phyloP scores from a whole-genome alignment of 2,329 filamentous ascomycete genomes.

The Pseudogymnoascus sp. region DNA sequence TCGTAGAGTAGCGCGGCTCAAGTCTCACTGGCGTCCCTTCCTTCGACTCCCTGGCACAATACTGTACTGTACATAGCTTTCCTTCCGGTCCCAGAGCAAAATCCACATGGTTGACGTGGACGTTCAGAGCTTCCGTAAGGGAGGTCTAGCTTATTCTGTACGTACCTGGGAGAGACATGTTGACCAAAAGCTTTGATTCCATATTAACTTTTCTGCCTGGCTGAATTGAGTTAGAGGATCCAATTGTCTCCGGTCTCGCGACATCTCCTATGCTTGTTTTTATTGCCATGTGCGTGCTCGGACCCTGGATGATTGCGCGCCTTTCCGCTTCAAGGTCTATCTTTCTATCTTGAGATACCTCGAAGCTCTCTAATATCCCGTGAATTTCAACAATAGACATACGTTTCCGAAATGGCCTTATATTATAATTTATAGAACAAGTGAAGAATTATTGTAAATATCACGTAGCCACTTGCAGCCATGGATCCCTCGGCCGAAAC shows the following conservation, averaged over 20 bases:
- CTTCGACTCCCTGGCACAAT: too few species aligned
- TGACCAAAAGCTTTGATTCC: too few species aligned
- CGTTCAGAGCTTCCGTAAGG: too few species aligned
- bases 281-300: not conserved
- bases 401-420: not conserved
- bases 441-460: not conserved
- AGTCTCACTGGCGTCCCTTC: too few species aligned
- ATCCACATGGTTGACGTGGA: too few species aligned
- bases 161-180: too few species aligned
- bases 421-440: not conserved
- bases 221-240: too few species aligned
- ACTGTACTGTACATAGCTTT: too few species aligned
- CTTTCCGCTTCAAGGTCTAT: conserved; percentile 14
- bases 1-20: too few species aligned
- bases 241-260: not conserved
- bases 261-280: not conserved
- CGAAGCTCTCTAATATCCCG: not conserved
- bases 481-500: not conserved
- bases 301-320: not conserved
- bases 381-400: not conserved
- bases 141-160: too few species aligned
- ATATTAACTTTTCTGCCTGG: too few species aligned
- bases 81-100: too few species aligned
- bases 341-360: conserved; percentile 13
- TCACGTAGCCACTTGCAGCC: not conserved